Percentiles rank a stretch among this genome's conserved stretches.
Conservation (phyloP, 345 rosid species). For the Bruguiera sexangula region DNA sequence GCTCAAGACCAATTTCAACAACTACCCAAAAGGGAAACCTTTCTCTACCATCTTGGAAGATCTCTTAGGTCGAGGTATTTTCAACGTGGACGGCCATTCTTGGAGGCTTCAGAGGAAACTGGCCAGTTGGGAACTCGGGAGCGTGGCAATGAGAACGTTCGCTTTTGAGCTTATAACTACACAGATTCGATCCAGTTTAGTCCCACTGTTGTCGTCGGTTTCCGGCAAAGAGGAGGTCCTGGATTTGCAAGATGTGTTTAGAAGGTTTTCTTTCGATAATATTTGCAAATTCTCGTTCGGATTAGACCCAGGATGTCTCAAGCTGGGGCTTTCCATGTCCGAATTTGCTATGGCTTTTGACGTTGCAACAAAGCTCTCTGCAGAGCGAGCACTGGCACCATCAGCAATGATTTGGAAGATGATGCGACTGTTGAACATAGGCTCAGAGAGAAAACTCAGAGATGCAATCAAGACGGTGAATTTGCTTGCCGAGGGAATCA, state of each 20-base stretch:
- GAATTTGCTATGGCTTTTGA: conserved; percentile 50
- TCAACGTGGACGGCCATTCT: conserved; percentile 53
- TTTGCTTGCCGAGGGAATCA: conserved; percentile 42
- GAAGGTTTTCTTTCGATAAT: conserved; percentile 58
- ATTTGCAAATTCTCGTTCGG: conserved; percentile 69
- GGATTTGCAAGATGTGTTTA: conserved; percentile 63
- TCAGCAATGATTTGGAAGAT: conserved; percentile 56
- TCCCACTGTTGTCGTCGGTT: conserved; percentile 34
- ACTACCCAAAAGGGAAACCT: conserved; percentile 52
- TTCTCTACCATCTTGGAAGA: conserved; percentile 43
- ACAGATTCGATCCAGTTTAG: conserved; percentile 40
- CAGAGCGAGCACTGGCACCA: conserved; percentile 43
- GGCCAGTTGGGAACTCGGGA: conserved; percentile 50
- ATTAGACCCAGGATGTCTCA: conserved; percentile 57
- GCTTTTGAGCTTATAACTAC: conserved; percentile 35
- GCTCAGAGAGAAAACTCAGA: conserved; percentile 52
- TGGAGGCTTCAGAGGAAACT: conserved; percentile 63
- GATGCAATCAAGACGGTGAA: conserved; percentile 43
- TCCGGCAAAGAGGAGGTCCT: conserved; percentile 13
- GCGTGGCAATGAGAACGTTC: conserved; percentile 35
- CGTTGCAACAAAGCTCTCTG: conserved; percentile 46
- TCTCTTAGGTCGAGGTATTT: conserved; percentile 55
- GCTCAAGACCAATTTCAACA: conserved; percentile 40
- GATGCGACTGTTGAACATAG: conserved; percentile 42
- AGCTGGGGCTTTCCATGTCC: conserved; percentile 39